A percentile compares a stretch with the other conserved stretches of the same genome.
Evolutionary conservation across 1,284 basidiomycete species (phyloP).

Genomic region (Pisolithus thermaeus): DNA sequence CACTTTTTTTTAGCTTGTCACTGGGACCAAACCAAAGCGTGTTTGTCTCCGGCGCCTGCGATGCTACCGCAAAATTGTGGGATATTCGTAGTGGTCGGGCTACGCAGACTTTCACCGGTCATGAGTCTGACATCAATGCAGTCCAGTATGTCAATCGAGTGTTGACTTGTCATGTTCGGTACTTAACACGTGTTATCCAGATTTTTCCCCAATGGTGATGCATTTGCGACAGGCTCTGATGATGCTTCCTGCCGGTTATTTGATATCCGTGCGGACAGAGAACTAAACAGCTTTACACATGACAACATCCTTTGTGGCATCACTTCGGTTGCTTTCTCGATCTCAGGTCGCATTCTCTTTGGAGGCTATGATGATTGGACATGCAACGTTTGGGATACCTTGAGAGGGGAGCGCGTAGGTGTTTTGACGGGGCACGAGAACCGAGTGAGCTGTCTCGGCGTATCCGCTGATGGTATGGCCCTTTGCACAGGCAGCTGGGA

Average conservation of each 20-base stretch:
- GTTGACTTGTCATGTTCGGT: constrained; percentile 1
- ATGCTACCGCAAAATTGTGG: constrained; percentile 98
- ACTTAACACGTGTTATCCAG: constrained; percentile 37
- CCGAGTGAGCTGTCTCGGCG: constrained; percentile 93
- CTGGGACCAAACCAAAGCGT: constrained; percentile 92
- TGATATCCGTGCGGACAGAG: constrained; percentile 95
- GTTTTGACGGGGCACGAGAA: constrained; percentile 98
- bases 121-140: constrained; percentile 99
- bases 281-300: constrained; percentile 94
- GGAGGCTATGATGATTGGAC: constrained; percentile 99
- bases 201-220: constrained; percentile 99
- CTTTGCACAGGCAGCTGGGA: constrained; percentile 99
- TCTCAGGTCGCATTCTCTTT: constrained; percentile 94
- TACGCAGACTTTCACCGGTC: constrained; percentile 97
- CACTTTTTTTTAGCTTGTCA: constrained; percentile 63
- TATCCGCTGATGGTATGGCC: constrained; percentile 94
- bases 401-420: constrained; percentile 96
- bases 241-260: constrained; percentile 98
- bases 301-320: constrained; percentile 99
- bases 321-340: constrained; percentile 97
- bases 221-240: constrained; percentile 98
- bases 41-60: constrained; percentile 98
- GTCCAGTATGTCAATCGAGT: constrained; percentile 69
- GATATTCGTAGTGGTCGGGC: constrained; percentile 96
- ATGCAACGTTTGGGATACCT: constrained; percentile 98